Base-by-base conservation (phyloP, 1,284 basidiomycete genomes). In the Rhodotorula glutinis region DNA sequence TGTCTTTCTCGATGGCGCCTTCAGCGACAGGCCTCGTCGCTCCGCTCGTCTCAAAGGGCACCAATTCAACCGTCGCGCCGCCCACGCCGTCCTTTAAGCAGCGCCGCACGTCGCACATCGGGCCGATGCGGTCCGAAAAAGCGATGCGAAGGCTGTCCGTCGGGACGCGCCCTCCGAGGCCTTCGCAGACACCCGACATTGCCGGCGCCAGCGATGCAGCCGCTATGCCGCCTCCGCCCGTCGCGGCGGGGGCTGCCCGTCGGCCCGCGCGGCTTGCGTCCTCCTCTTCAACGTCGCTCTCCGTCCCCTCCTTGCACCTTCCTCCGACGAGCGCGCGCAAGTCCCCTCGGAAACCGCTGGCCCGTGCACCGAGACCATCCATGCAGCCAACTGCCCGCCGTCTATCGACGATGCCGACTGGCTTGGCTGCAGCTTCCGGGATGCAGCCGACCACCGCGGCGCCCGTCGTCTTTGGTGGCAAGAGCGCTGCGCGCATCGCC, bases 101-200 rank as follows among this genome's bases (percentile, higher is more conserved):
- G n/a, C 62, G 72, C 19, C 62, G 72, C 38, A 30, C 57, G 17
- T 73, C 72, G 23, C 65, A 67, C 60, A 70, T 72, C 49, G 72
- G 72, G 2, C 72, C 72, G 2, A 62, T 67, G 14, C 68, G 72
- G 23, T 67, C 67, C 4, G 67, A 66, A 25, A 73, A 73, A 54
- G 46, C 66, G 1, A 60, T 33, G 25, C 65, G 70, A 19, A 67
- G 72, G 1, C 33, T 63, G 0, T 73, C 72, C 11, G 56, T 63
- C 52, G 57, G 40, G 10, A 27, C 33, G 5, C 58, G 58, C 25
- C 47, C 47, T 13, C 58, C 47, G 17, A 27, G 17, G n/a, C n/a
- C 44, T 2, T 43, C 44, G 11, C 25, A 57, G 41, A 46, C 61
- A 1, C 47, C 61, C 11, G 49, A 8, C 25, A 19, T 38, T 1